Evolutionary conservation across 768 basidiomycete species (phyloP).

Genomic region (Trametes coccinea): DNA sequence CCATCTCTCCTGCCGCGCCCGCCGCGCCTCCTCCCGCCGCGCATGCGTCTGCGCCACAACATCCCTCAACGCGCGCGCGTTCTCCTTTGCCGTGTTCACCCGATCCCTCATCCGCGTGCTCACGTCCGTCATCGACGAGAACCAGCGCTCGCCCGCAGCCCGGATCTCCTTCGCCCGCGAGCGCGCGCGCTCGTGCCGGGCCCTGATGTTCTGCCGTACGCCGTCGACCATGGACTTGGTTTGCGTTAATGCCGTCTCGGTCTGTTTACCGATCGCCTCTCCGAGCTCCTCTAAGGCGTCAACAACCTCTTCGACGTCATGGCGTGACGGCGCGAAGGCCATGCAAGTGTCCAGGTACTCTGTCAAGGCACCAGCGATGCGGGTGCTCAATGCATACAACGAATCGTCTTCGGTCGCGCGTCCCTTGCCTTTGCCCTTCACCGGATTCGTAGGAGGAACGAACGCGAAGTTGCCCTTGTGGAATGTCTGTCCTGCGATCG

Average conservation of each 20-base stretch:
- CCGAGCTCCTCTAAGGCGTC: constrained; percentile 31
- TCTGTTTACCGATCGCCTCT: constrained; percentile 27
- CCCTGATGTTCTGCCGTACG: constrained; percentile 27
- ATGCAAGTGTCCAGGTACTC: constrained; percentile 26
- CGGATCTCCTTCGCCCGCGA: constrained; percentile 31
- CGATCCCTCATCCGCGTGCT: constrained; percentile 28
- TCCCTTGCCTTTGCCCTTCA: constrained; percentile 29
- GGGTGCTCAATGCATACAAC: constrained; percentile 27
- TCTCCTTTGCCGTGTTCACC: constrained; percentile 29
- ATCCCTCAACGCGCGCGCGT: constrained; percentile 31
- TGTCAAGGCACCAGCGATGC: constrained; percentile 28
- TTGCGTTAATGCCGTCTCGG: constrained; percentile 20
- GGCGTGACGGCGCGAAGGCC: constrained; percentile 12
- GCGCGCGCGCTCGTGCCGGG: constrained; percentile 32
- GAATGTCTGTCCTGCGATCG: constrained; percentile 14
- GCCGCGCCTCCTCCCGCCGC: constrained; percentile 10
- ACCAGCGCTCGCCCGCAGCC: constrained; percentile 30
- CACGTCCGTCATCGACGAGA: constrained; percentile 24
- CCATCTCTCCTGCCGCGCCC: constrained; percentile 5
- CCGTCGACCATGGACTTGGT: constrained; percentile 16
- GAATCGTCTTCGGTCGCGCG: constrained; percentile 20
- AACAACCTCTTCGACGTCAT: constrained; percentile 31
- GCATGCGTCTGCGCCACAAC: constrained; percentile 7
- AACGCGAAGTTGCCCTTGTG: constrained; percentile 15
- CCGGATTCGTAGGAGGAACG: constrained; percentile 13